Evolutionary conservation across 2,329 filamentous ascomycete genomes (phyloP), one percentile per base, ranked within the genome.

Genomic region (Ceratocystis ficicola): DNA sequence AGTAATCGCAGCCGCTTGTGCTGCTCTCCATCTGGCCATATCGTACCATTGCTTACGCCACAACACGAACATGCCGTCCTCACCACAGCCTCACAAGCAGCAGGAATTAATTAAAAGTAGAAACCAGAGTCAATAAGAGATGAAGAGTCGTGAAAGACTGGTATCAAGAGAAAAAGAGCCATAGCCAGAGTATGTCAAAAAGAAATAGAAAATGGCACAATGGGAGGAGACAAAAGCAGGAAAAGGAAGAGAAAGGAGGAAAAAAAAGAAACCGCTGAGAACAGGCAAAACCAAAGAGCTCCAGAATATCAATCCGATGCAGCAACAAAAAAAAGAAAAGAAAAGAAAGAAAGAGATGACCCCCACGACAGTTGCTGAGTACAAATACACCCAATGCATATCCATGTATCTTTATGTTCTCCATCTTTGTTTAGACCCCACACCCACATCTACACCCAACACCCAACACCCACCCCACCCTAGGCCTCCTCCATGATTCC

Each of bases 401-500:
- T 36, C 32, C 32, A 36, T 36, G 32, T 36, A 36, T 36, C 32
- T 36, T 36, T 3, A 36, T 36, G 32, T 36, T 36, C 32, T 36
- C 32, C 32, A 36, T 36, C 32, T 12, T 36, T 10, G 32, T 36
- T 12, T 36, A 36, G 8, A 36, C 10, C 32, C 32, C 32, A 36
- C 32, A 36, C 32, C 8, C 32, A 30, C 3, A 30, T 5, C 12
- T 17, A 36, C 8, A 61, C 4, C 6, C 10, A 61, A 61, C n/a
- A 32, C 57, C 17, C 28, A 32, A 50, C 57, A 67, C 30, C 15
- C 60, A 59, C 32, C 22, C 25, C n/a, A 30, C 8, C 22, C 52
- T 75, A 86, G 10, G 83, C 77, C 71, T 85, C 83, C 71, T 85
- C 83, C 72, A 80, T 81, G 70, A 85, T 85, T 59, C 82, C 80